Percentiles rank a stretch among this genome's conserved stretches.
phyloP scores from a whole-genome alignment of 306 rosid genomes.

The Dalbergia cochinchinensis region DNA sequence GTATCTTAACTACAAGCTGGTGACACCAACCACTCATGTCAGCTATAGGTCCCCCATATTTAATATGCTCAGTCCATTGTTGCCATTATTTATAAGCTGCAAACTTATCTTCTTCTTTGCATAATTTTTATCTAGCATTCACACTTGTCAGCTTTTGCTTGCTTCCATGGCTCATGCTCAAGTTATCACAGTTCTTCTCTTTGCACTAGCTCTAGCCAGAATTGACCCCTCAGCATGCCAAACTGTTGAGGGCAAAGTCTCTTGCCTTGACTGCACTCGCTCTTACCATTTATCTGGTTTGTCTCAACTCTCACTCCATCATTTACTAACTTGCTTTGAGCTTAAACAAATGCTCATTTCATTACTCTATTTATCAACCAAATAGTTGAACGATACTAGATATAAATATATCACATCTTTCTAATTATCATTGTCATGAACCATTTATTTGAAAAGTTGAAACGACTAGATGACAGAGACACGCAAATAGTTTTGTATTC shows the following conservation, averaged over 20 bases:
- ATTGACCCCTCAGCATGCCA: slow-evolving; percentile 57
- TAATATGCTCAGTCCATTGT: slow-evolving; percentile 33
- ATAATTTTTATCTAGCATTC: background rate
- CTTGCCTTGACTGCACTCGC: slow-evolving; percentile 82
- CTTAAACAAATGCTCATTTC: background rate
- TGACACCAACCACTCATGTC: slow-evolving; percentile 55
- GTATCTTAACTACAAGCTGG: slow-evolving; percentile 42
- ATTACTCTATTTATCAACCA: background rate
- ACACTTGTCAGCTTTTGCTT: slow-evolving; percentile 27
- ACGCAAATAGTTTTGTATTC: too few relatives aligned
- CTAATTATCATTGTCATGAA: too few relatives aligned
- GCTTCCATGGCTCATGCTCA: slow-evolving; percentile 65
- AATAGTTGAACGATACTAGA: background rate
- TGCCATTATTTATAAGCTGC: slow-evolving; percentile 44
- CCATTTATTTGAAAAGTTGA: too few relatives aligned
- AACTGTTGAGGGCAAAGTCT: slow-evolving; percentile 64
- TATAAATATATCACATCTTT: too few relatives aligned
- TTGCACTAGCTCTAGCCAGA: slow-evolving; percentile 55
- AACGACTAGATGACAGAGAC: too few relatives aligned
- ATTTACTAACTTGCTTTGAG: background rate
- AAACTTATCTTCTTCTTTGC: slow-evolving; percentile 36
- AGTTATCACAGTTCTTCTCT: slow-evolving; percentile 55
- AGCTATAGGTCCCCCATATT: slow-evolving; percentile 45
- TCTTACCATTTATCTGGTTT: slow-evolving; percentile 69
- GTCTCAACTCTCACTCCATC: slow-evolving; percentile 6